Conservation (phyloP, 192 early-diverging fungal genomes). For the Lobosporangium transversale region DNA sequence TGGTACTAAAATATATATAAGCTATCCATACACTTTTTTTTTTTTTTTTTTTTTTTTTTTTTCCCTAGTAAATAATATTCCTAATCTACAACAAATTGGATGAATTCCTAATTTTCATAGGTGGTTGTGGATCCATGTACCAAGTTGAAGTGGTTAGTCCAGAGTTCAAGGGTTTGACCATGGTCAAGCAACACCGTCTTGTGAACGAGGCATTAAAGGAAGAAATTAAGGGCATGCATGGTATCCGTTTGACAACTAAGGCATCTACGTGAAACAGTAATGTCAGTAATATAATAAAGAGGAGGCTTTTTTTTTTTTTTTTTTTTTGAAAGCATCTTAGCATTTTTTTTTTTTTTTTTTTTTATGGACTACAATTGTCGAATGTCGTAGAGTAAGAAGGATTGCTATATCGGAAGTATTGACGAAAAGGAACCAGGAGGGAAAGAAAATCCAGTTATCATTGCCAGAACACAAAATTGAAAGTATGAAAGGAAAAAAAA, state of each 20-base stretch:
- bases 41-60: background rate
- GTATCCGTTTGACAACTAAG: constrained; percentile 67
- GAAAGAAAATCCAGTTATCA: no score
- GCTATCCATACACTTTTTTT: background rate
- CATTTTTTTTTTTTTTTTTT: background rate
- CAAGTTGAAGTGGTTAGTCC: constrained; percentile 87
- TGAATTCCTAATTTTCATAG: constrained; percentile 41
- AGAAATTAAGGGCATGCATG: constrained; percentile 95
- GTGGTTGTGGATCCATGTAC: constrained; percentile 98
- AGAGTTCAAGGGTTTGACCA: constrained; percentile 75
- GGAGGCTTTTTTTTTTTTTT: background rate
- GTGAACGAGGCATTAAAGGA: constrained; percentile 89
- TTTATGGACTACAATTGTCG: background rate
- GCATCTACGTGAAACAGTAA: constrained; percentile 18
- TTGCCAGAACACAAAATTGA: no score
- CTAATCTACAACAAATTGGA: background rate
- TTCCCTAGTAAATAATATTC: background rate
- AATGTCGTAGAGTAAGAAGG: background rate
- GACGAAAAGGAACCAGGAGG: background rate
- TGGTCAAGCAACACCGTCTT: constrained; percentile 92
- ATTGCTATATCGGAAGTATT: constrained; percentile 1
- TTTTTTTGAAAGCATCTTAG: background rate
- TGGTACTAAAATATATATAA: constrained; percentile 56
- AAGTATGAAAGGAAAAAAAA: no score
- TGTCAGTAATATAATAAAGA: background rate